These are phyloP conservation scores for Xylariaceae sp. DNA, from an alignment of 2,329 filamentous ascomycete species.

Conservation along the genomic window DNA sequence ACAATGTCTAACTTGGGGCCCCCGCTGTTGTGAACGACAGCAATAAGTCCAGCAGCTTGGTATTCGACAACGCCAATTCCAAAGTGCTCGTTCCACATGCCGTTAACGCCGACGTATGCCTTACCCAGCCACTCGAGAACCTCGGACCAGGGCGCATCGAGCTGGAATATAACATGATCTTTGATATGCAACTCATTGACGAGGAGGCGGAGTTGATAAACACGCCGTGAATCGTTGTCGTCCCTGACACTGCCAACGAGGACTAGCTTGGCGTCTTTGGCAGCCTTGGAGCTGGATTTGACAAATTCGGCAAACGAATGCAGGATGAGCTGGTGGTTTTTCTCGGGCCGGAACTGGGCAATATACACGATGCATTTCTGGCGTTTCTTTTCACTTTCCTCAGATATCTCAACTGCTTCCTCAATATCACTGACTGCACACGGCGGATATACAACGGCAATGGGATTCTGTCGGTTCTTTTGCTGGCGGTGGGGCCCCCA, in stretches of 20 bases:
- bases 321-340: constrained; percentile 89
- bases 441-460: constrained; percentile 86
- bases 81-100: constrained; percentile 99
- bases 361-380: constrained; percentile 85
- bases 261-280: constrained; percentile 69
- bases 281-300: constrained; percentile 58
- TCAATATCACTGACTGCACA: constrained; percentile 88
- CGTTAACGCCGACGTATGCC: constrained; percentile 88
- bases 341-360: constrained; percentile 95
- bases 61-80: constrained; percentile 98
- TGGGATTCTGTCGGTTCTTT: constrained; percentile 55
- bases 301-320: constrained; percentile 82
- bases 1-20: constrained; percentile 96
- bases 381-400: constrained; percentile 70
- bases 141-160: constrained; percentile 87
- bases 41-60: constrained; percentile 90
- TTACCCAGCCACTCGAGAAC: constrained; percentile 79
- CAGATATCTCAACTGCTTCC: constrained; percentile 72
- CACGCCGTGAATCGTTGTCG: constrained; percentile 76
- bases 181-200: constrained; percentile 87
- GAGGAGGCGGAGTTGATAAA: constrained; percentile 86
- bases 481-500: constrained; percentile 69
- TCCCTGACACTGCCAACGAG: constrained; percentile 93
- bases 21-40: constrained; percentile 91
- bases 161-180: constrained; percentile 83